Evolutionary conservation across 75 land plant genomes (phyloP).

Genomic region (Chamaecyparis obtusa): DNA sequence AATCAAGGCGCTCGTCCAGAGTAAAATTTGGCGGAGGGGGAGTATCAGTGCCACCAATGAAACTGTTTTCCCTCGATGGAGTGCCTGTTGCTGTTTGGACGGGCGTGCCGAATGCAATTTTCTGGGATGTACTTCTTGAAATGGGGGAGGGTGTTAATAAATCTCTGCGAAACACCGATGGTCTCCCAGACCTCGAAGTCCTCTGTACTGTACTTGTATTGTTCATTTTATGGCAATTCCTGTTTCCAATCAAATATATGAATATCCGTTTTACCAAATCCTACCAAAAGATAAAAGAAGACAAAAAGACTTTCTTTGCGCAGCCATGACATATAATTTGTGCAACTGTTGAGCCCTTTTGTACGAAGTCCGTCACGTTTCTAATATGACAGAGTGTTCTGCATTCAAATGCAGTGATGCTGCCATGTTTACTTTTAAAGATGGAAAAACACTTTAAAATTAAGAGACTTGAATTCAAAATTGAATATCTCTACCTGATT

Average conservation of each 20-base stretch:
- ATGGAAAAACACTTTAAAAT: neutral
- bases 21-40: slow-evolving; percentile 93
- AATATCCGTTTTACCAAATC: neutral
- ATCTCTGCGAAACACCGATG: slow-evolving; percentile 84
- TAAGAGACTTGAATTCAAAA: neutral
- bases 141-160: slow-evolving; percentile 63
- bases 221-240: neutral
- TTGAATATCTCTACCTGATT: neutral
- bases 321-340: neutral
- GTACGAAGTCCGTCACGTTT: neutral
- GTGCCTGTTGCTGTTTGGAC: slow-evolving; percentile 72
- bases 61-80: slow-evolving; percentile 63
- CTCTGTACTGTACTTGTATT: slow-evolving; percentile 13
- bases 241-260: neutral
- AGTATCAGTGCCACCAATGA: slow-evolving; percentile 48
- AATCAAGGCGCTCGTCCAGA: slow-evolving; percentile 76
- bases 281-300: neutral
- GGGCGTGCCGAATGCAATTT: slow-evolving; percentile 38
- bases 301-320: neutral
- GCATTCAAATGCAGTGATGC: neutral
- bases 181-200: slow-evolving; percentile 39
- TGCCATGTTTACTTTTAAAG: neutral
- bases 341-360: neutral
- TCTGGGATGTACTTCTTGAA: slow-evolving; percentile 23
- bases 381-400: neutral